Percentiles rank a stretch among this genome's conserved stretches.
Evolutionary conservation across 768 basidiomycete species (phyloP).

Genomic region (Rhodotorula sphaerocarpa): DNA sequence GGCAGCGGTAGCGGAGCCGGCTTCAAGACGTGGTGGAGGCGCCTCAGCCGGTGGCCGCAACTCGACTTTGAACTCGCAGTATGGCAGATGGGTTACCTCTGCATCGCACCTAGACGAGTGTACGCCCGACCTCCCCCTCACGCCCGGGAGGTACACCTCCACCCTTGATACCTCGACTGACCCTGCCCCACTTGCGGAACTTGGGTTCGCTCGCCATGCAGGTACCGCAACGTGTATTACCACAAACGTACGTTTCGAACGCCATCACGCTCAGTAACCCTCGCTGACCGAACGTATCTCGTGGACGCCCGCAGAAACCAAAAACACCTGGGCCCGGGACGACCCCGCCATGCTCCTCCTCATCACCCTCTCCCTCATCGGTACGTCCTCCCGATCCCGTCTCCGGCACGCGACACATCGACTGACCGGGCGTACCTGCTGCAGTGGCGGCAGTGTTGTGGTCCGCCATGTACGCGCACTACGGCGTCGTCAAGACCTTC

Average conservation of each 20-base stretch:
- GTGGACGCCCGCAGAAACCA: conserved; percentile 62
- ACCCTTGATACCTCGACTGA: background rate
- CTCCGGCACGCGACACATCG: background rate
- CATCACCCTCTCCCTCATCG: conserved; percentile 60
- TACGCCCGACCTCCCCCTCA: conserved; percentile 42
- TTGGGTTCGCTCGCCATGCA: conserved; percentile 41
- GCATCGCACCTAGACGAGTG: conserved; percentile 86
- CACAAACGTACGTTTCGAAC: conserved; percentile 74
- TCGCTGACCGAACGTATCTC: conserved; percentile 45
- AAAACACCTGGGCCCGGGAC: conserved; percentile 96
- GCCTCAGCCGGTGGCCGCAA: conserved; percentile 20
- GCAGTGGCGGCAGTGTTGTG: conserved; percentile 74
- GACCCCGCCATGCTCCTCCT: conserved; percentile 91
- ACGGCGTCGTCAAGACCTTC: conserved; percentile 52
- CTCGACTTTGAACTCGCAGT: conserved; percentile 86
- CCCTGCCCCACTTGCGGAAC: too few relatives aligned
- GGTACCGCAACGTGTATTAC: conserved; percentile 93
- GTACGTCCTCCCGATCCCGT: conserved; percentile 51
- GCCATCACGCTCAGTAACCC: background rate
- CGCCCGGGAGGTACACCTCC: conserved; percentile 39
- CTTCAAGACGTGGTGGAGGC: conserved; percentile 19
- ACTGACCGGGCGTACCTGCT: background rate
- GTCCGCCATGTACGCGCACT: conserved; percentile 71
- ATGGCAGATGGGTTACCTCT: conserved; percentile 91
- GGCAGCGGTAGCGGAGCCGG: conserved; percentile 5